Evolutionary conservation across 192 early-diverging fungal species (phyloP), one percentile per base, ranked within the genome.

Genomic region (Rhizophagus clarus): DNA sequence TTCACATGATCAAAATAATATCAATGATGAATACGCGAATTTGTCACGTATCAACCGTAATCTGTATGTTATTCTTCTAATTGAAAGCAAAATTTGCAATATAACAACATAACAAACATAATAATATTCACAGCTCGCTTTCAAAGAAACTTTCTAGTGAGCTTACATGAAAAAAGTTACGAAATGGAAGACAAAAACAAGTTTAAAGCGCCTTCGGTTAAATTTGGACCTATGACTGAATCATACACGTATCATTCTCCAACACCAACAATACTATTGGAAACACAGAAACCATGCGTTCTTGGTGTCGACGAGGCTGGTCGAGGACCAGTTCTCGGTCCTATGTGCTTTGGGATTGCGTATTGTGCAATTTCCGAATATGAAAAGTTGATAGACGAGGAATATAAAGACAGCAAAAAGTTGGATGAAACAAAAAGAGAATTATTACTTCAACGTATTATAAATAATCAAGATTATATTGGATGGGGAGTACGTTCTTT

Each of bases 281-380:
- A 68, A 0, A 66, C 56, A 37, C 67, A 84, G 15, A 40, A 81
- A 29, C 85, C 89, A 29, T 93, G 88, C 79, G 88, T 95, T 2
- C 84, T 98, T 40, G 97, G 98, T 31, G 94, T 99, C 1, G 98
- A 99, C 81, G 98, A 99, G 77, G 98, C 98, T 29, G 98, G 98
- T 10, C 85, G 97, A 17, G 98, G 98, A 0, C 98, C 98, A 9
- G 97, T 98, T 0, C 89, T 99, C 0, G 95, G 93, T 1, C 96
- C 97, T 11, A 99, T 99, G 98, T 97, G 99, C 0, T 99, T 99
- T 83, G 95, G 95, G 1, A 86, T 94, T n/a, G 92, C 93, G 63
- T 99, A 93, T 81, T 93, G 92, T 63, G 90, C 91, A 0, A 69
- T 94, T 1, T 86, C 88, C 3, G 86, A 88, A 47, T 89, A 93